These are phyloP conservation scores for Sporobolomyces roseus DNA, from an alignment of 768 basidiomycete genomes.

Conservation along the genomic window DNA sequence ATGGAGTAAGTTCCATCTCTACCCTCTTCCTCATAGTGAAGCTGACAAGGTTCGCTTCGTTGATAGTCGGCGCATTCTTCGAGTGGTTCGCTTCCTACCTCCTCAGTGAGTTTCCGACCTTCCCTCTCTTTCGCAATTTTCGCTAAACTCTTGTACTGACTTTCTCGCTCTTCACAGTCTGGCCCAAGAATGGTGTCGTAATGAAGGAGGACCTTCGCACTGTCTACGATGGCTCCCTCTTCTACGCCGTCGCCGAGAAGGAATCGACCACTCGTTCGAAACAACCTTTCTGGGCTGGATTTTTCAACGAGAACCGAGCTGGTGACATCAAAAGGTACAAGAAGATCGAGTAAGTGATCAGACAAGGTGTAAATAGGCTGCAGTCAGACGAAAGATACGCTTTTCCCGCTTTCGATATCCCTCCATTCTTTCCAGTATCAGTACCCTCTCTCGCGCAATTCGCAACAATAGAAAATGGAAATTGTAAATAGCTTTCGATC, in stretches of 20 bases:
- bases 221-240: conserved; percentile 48
- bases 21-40: background rate
- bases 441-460: too few relatives aligned
- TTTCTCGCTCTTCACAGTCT: conserved; percentile 5
- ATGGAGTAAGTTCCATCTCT: background rate
- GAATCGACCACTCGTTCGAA: conserved; percentile 1
- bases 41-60: background rate
- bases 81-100: conserved; percentile 53
- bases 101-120: conserved; percentile 34
- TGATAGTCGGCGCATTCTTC: conserved; percentile 45
- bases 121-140: background rate
- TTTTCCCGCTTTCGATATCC: too few relatives aligned
- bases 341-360: conserved; percentile 6
- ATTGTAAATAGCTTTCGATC: too few relatives aligned
- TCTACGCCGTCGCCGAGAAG: conserved; percentile 28
- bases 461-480: too few relatives aligned
- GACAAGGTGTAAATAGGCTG: too few relatives aligned
- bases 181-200: conserved; percentile 42
- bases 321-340: conserved; percentile 2
- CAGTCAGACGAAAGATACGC: too few relatives aligned
- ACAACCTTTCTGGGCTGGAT: background rate
- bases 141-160: background rate
- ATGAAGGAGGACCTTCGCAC: conserved; percentile 53
- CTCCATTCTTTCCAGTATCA: too few relatives aligned
- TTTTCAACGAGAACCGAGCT: conserved; percentile 11